phyloP scores from a whole-genome alignment of 352 stramenopile genomes.

The Phytophthora palmivora region DNA sequence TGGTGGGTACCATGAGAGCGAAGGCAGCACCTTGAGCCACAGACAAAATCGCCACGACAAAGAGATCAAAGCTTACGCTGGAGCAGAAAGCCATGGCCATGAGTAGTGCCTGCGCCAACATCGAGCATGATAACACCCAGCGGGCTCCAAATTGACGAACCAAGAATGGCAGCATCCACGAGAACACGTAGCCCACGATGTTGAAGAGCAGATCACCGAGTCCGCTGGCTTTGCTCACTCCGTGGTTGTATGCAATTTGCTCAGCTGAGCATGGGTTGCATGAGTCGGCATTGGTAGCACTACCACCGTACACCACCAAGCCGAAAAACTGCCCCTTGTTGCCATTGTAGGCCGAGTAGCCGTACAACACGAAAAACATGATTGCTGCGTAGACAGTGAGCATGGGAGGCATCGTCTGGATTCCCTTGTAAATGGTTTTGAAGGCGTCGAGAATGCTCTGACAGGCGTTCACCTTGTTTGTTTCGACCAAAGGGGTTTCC shows the following conservation, averaged over 20 bases:
- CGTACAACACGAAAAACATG: slow-evolving; percentile 60
- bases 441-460: slow-evolving; percentile 41
- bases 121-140: slow-evolving; percentile 37
- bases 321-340: slow-evolving; percentile 67
- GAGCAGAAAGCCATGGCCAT: slow-evolving; percentile 44
- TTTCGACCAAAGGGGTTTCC: slow-evolving; percentile 42
- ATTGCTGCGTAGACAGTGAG: slow-evolving; percentile 52
- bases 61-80: slow-evolving; percentile 35
- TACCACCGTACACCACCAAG: slow-evolving; percentile 37
- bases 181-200: slow-evolving; percentile 50
- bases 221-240: slow-evolving; percentile 56
- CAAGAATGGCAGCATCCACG: slow-evolving; percentile 50
- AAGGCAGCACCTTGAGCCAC: slow-evolving; percentile 37
- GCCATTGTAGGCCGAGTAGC: slow-evolving; percentile 71
- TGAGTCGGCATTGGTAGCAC: slow-evolving; percentile 35
- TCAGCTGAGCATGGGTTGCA: slow-evolving; percentile 36
- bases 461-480: slow-evolving; percentile 6
- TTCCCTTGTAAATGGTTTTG: slow-evolving; percentile 42
- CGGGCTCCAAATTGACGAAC: slow-evolving; percentile 48
- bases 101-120: slow-evolving; percentile 42
- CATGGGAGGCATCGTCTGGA: slow-evolving; percentile 44
- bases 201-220: slow-evolving; percentile 38
- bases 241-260: slow-evolving; percentile 55
- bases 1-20: slow-evolving; percentile 47
- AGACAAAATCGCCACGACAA: slow-evolving; percentile 40